Conservation (phyloP, 2,329 filamentous ascomycete genomes). For the Colletotrichum musae region DNA sequence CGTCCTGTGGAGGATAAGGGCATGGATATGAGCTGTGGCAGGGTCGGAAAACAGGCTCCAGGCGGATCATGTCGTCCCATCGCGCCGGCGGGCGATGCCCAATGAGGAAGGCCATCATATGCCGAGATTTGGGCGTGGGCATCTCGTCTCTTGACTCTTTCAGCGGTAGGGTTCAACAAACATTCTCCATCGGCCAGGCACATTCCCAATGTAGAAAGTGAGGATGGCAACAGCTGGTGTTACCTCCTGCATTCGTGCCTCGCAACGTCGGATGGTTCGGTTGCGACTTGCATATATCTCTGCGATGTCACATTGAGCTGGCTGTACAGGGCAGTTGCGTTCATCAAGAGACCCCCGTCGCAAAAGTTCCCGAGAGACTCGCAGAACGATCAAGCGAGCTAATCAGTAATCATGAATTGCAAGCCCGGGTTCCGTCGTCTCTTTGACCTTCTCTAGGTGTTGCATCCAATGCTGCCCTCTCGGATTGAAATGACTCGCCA, state of each 20-base stretch:
- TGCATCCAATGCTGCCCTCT: slow-evolving; percentile 4
- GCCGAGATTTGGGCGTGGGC: slow-evolving; percentile 27
- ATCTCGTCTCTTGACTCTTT: background rate
- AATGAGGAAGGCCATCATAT: slow-evolving; percentile 37
- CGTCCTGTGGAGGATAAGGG: too few species aligned
- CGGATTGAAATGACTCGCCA: slow-evolving; percentile 10
- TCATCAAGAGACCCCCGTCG: background rate
- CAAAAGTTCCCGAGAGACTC: background rate
- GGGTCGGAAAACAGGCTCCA: slow-evolving; percentile 13
- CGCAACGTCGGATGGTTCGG: slow-evolving; percentile 4
- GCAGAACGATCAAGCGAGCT: too few species aligned
- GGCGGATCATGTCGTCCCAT: slow-evolving; percentile 34
- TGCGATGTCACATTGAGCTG: slow-evolving; percentile 13
- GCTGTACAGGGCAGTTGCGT: slow-evolving; percentile 24
- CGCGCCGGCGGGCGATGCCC: slow-evolving; percentile 22
- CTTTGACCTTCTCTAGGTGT: background rate
- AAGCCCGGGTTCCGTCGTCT: background rate
- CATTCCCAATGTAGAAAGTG: slow-evolving; percentile 23
- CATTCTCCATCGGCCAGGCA: background rate
- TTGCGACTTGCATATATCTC: background rate
- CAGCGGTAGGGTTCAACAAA: too few species aligned
- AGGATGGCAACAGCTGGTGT: background rate
- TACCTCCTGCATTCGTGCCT: slow-evolving; percentile 30
- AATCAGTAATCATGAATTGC: background rate
- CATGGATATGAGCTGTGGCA: background rate